Evolutionary conservation across 345 rosid species (phyloP).

Genomic region (Acer saccharum): DNA sequence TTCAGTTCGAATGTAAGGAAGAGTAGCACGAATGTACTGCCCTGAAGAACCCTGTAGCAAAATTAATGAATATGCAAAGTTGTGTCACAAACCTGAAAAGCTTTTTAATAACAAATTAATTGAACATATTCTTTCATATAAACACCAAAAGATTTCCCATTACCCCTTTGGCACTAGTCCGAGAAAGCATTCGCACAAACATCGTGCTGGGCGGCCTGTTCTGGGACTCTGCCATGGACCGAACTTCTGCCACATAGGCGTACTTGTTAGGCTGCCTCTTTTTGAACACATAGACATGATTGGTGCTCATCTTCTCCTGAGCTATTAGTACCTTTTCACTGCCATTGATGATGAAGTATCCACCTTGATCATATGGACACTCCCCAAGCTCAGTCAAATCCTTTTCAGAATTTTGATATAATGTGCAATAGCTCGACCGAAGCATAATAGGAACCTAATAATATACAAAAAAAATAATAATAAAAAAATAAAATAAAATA

Average conservation of each 20-base stretch:
- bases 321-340: constrained; percentile 99
- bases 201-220: constrained; percentile 96
- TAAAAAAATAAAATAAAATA: no score
- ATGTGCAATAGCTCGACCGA: constrained; percentile 88
- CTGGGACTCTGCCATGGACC: constrained; percentile 97
- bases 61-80: neutral
- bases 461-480: constrained; percentile 10
- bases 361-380: constrained; percentile 99
- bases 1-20: constrained; percentile 95
- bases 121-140: neutral
- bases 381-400: constrained; percentile 98
- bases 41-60: constrained; percentile 88
- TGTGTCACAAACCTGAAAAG: neutral
- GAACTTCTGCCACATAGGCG: constrained; percentile 88
- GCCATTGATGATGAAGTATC: constrained; percentile 94
- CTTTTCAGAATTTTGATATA: constrained; percentile 90
- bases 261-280: constrained; percentile 98
- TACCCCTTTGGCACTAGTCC: constrained; percentile 98
- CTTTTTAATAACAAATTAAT: neutral
- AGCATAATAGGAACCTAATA: constrained; percentile 96
- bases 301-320: constrained; percentile 99
- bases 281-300: constrained; percentile 95
- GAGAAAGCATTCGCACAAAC: constrained; percentile 99
- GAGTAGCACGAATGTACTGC: constrained; percentile 91
- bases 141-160: constrained; percentile 21